phyloP scores from a whole-genome alignment of 129 eudicot species.

The Ambrosia artemisiifolia region DNA sequence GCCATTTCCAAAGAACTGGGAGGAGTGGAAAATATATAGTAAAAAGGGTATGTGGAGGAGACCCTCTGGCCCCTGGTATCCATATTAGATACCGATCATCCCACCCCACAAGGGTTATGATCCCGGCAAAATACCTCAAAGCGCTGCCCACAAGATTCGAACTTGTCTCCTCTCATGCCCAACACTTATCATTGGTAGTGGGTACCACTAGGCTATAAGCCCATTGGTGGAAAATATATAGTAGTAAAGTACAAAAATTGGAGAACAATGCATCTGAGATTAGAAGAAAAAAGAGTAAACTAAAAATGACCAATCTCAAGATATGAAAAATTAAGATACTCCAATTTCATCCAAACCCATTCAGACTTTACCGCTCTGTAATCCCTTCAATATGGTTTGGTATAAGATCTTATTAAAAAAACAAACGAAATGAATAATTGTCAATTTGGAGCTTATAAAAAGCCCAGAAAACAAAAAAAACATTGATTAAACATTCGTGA shows the following conservation, averaged over 20 bases:
- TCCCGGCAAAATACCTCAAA: no score
- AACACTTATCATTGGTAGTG: no score
- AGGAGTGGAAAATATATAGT: neutral
- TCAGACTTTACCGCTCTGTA: neutral
- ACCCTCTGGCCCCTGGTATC: no score
- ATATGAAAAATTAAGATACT: neutral
- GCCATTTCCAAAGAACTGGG: neutral
- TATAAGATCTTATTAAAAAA: neutral
- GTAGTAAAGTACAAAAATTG: neutral
- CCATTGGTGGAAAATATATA: neutral
- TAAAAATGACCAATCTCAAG: neutral
- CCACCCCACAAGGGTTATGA: no score
- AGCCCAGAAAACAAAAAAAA: neutral
- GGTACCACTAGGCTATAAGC: no score
- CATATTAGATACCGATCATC: no score
- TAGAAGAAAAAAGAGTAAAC: neutral
- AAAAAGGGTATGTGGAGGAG: no score
- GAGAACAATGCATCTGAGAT: constrained; percentile 1
- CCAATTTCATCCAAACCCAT: constrained; percentile 8
- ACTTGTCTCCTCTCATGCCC: no score
- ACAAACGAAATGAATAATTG: constrained; percentile 4
- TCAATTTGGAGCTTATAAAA: neutral
- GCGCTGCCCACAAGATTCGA: no score
- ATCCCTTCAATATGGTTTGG: neutral
- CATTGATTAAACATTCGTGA: neutral